These are phyloP conservation scores for Pyrenochaeta sp. DNA, from an alignment of 2,329 filamentous ascomycete species.

Conservation along the genomic window DNA sequence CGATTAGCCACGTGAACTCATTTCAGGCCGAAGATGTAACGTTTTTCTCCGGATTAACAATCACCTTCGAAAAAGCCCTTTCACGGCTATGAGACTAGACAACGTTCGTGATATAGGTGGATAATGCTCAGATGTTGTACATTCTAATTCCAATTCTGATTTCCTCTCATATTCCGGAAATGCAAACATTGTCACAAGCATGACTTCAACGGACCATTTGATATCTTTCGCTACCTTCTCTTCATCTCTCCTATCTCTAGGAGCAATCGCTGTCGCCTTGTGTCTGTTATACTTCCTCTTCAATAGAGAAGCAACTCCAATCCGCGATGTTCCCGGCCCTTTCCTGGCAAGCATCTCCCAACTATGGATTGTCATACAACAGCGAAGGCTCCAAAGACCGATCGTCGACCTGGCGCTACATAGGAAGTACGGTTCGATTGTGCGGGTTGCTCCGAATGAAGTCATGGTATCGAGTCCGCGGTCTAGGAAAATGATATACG, in stretches of 20 bases:
- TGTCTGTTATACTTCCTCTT: background rate
- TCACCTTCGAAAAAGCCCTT: background rate
- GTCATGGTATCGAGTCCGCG: background rate
- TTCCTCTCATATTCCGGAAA: background rate
- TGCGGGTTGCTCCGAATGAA: background rate
- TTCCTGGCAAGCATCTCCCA: background rate
- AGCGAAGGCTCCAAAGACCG: background rate
- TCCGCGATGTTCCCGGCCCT: background rate
- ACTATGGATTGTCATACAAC: background rate
- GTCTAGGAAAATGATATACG: background rate
- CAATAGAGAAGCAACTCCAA: background rate
- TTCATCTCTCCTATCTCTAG: background rate
- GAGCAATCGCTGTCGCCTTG: background rate
- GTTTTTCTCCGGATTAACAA: background rate
- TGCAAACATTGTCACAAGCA: background rate
- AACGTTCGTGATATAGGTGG: background rate
- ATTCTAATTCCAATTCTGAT: background rate
- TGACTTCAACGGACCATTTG: background rate
- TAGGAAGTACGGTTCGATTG: background rate
- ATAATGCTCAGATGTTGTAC: background rate
- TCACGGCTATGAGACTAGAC: background rate
- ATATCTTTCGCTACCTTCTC: background rate
- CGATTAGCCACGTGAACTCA: too few relatives aligned
- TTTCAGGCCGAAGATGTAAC: too few relatives aligned
- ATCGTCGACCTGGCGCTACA: background rate